phyloP scores from a whole-genome alignment of 2,329 filamentous ascomycete genomes.

The Apiospora hydei region DNA sequence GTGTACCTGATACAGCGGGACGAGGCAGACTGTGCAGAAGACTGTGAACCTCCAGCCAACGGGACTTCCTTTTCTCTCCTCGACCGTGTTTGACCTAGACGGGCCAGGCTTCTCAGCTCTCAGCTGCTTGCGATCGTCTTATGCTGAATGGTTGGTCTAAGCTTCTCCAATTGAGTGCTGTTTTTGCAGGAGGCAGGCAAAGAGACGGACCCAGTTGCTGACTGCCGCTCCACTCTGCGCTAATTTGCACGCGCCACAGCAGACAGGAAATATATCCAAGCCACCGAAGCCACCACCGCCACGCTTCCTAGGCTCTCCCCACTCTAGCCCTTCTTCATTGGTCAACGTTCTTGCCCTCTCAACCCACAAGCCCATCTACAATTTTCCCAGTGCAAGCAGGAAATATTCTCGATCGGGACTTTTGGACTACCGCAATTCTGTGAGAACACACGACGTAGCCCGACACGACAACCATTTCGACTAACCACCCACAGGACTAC shows the following conservation, averaged over 20 bases:
- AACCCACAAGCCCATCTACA: conserved; percentile 22
- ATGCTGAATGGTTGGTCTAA: neutral
- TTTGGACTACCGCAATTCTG: conserved; percentile 18
- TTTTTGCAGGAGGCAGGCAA: neutral
- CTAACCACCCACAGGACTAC: conserved; percentile 23
- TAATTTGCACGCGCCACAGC: neutral
- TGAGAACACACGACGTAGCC: conserved; percentile 21
- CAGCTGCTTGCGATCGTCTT: too few relatives aligned
- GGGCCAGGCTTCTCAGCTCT: neutral
- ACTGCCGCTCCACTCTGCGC: neutral
- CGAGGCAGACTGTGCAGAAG: neutral
- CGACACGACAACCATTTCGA: conserved; percentile 22
- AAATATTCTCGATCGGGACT: conserved; percentile 20
- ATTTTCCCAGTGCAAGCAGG: conserved; percentile 21
- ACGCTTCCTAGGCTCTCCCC: neutral
- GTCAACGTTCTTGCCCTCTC: conserved; percentile 23
- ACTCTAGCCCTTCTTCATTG: conserved; percentile 9
- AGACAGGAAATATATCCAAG: neutral
- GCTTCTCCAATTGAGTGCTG: neutral
- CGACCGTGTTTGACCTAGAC: neutral
- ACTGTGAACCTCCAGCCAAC: neutral
- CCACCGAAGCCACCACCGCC: neutral
- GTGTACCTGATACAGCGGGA: neutral
- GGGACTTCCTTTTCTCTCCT: neutral
- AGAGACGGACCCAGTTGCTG: too few relatives aligned